Percentiles rank a stretch among this genome's conserved stretches.
These are phyloP conservation scores for Fonsecaea multimorphosa DNA, from an alignment of 2,329 filamentous ascomycete genomes.

Conservation along the genomic window DNA sequence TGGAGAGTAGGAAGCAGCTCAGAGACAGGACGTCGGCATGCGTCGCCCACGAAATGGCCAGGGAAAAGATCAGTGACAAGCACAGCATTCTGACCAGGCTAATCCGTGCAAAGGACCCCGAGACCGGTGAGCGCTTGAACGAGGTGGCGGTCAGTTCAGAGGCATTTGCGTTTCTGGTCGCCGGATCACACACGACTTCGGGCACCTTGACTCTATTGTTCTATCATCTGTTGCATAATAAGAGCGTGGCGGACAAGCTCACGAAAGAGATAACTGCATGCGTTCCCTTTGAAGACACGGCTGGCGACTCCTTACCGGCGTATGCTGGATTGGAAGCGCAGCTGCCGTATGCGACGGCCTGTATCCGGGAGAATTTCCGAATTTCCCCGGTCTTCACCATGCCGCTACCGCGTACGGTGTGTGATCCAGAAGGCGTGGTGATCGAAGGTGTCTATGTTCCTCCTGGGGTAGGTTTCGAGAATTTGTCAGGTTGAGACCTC, in stretches of 20 bases:
- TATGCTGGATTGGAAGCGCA: constrained; percentile 29
- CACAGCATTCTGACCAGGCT: constrained; percentile 25
- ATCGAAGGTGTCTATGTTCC: constrained; percentile 24
- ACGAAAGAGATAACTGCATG: constrained; percentile 16
- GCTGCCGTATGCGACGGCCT: constrained; percentile 25
- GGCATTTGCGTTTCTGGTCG: constrained; percentile 39
- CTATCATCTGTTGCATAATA: constrained; percentile 46
- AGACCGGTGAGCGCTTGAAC: constrained; percentile 20
- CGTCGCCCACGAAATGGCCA: constrained; percentile 16
- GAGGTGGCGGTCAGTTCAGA: constrained; percentile 22
- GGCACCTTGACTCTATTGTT: constrained; percentile 50
- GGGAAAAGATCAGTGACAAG: constrained; percentile 19
- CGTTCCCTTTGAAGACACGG: background rate
- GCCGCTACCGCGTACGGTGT: constrained; percentile 19
- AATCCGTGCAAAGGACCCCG: constrained; percentile 24
- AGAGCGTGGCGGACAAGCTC: constrained; percentile 20
- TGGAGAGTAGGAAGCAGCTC: constrained; percentile 21
- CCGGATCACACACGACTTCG: constrained; percentile 50
- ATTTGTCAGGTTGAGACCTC: background rate
- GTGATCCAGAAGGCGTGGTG: constrained; percentile 10
- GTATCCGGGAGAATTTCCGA: constrained; percentile 23
- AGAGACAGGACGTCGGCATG: constrained; percentile 15
- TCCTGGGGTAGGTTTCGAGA: constrained; percentile 17
- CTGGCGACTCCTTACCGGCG: constrained; percentile 1
- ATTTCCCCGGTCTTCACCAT: constrained; percentile 23